Evolutionary conservation across 768 basidiomycete genomes (phyloP).

Genomic region (Lepiota brunneoincarnata): DNA sequence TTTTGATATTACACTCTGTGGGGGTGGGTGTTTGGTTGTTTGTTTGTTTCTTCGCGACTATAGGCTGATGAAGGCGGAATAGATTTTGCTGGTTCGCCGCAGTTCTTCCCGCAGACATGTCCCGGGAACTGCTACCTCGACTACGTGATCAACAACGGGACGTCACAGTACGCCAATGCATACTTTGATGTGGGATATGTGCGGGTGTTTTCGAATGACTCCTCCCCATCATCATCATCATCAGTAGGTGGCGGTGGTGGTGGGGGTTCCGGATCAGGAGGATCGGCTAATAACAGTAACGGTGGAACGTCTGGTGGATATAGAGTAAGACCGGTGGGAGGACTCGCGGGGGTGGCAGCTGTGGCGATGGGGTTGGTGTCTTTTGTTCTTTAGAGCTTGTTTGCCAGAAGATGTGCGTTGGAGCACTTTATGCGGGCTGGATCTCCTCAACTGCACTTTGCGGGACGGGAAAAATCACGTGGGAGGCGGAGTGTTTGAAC

Average conservation of each 20-base stretch:
- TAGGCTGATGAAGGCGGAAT: neutral
- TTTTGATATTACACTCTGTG: slow-evolving; percentile 15
- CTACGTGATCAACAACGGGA: slow-evolving; percentile 15
- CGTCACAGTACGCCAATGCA: slow-evolving; percentile 13
- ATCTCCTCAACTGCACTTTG: too few species aligned
- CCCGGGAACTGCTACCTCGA: slow-evolving; percentile 14
- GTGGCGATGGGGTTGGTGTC: neutral
- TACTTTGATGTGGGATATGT: slow-evolving; percentile 18
- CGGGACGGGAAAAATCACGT: too few species aligned
- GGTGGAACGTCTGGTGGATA: neutral
- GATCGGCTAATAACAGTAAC: neutral
- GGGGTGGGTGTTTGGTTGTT: slow-evolving; percentile 10
- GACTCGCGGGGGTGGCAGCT: neutral
- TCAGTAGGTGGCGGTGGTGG: neutral
- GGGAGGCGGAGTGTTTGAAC: too few species aligned
- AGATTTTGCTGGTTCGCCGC: slow-evolving; percentile 16
- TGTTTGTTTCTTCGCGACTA: neutral
- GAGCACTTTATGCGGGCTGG: too few species aligned
- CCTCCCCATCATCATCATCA: neutral
- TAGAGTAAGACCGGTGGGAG: neutral
- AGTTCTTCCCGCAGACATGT: slow-evolving; percentile 16
- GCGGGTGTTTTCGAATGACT: slow-evolving; percentile 4
- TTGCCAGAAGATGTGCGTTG: too few species aligned
- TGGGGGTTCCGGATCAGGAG: neutral
- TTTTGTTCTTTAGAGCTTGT: too few species aligned